phyloP scores from a whole-genome alignment of 495 filamentous ascomycete genomes.

The Penicillium subrubescens region DNA sequence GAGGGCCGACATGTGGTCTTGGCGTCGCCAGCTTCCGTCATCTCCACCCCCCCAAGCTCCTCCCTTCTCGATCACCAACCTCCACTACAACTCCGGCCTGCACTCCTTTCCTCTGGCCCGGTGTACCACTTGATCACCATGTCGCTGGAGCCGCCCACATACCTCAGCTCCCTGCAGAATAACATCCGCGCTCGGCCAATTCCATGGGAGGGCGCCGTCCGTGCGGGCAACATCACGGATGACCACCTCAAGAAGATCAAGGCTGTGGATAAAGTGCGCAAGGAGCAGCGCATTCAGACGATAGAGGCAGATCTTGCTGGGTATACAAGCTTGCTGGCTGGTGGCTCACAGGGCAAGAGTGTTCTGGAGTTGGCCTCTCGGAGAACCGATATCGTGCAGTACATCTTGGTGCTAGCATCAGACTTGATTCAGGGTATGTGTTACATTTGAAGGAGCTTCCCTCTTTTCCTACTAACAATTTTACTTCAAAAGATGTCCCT shows the following conservation, averaged over 20 bases:
- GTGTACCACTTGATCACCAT: slow-evolving; percentile 46
- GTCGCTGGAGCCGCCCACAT: slow-evolving; percentile 89
- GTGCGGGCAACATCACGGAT: slow-evolving; percentile 91
- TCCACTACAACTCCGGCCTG: slow-evolving; percentile 11
- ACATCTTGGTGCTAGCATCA: slow-evolving; percentile 84
- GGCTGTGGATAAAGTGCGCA: slow-evolving; percentile 94
- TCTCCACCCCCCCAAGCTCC: slow-evolving; percentile 28
- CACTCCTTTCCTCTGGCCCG: slow-evolving; percentile 13
- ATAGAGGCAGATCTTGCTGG: slow-evolving; percentile 77
- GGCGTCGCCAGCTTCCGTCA: slow-evolving; percentile 34
- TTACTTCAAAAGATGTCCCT: slow-evolving; percentile 64
- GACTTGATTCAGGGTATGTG: slow-evolving; percentile 82
- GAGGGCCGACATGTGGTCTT: slow-evolving; percentile 29
- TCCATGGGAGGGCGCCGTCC: slow-evolving; percentile 96
- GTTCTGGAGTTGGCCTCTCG: slow-evolving; percentile 79
- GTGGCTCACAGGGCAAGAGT: slow-evolving; percentile 67
- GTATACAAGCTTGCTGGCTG: slow-evolving; percentile 79
- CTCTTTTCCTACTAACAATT: not conserved
- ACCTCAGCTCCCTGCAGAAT: slow-evolving; percentile 87
- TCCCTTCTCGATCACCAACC: slow-evolving; percentile 16
- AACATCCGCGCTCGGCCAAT: slow-evolving; percentile 94
- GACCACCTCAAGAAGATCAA: slow-evolving; percentile 95
- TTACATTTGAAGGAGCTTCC: not conserved
- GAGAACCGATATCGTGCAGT: slow-evolving; percentile 87
- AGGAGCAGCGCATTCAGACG: slow-evolving; percentile 78